A percentile compares a stretch with the other conserved stretches of the same genome.
Conservation (phyloP, 208 protist species). For the Crithidia expoeki region DNA sequence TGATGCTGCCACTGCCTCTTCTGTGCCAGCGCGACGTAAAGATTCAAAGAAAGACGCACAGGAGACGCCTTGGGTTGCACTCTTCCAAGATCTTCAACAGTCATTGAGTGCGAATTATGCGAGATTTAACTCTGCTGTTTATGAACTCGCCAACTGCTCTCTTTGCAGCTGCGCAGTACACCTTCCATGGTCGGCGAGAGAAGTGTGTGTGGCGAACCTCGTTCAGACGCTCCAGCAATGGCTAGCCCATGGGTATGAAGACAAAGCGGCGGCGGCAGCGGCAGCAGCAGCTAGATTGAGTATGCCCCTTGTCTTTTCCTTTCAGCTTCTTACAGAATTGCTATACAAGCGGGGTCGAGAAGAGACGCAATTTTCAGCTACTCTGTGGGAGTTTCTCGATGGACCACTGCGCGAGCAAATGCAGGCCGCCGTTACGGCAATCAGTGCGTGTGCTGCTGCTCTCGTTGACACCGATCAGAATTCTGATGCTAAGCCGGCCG, state of each 20-base stretch:
- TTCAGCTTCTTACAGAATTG: slow-evolving; percentile 22
- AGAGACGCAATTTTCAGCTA: background rate
- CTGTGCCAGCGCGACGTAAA: slow-evolving; percentile 7
- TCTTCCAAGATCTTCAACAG: slow-evolving; percentile 32
- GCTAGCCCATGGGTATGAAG: background rate
- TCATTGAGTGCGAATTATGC: slow-evolving; percentile 12
- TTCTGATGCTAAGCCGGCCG: too few species aligned
- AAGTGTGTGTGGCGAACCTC: background rate
- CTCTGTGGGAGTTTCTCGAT: slow-evolving; percentile 18
- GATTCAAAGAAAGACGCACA: background rate
- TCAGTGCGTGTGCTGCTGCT: too few species aligned
- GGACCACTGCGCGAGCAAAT: slow-evolving; percentile 9
- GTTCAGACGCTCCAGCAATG: slow-evolving; percentile 3
- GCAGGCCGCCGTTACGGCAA: background rate
- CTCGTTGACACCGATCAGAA: too few species aligned
- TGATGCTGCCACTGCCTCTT: slow-evolving; percentile 6
- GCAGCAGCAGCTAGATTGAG: background rate
- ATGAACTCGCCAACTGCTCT: slow-evolving; percentile 1
- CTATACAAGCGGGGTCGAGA: background rate
- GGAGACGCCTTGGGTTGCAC: background rate
- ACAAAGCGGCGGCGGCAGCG: background rate
- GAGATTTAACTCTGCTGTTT: background rate
- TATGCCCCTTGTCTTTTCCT: slow-evolving; percentile 3
- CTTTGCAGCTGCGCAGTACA: slow-evolving; percentile 5
- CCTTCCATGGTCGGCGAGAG: slow-evolving; percentile 2